phyloP scores from a whole-genome alignment of 768 basidiomycete genomes.

The Guyanaporus albipodus region DNA sequence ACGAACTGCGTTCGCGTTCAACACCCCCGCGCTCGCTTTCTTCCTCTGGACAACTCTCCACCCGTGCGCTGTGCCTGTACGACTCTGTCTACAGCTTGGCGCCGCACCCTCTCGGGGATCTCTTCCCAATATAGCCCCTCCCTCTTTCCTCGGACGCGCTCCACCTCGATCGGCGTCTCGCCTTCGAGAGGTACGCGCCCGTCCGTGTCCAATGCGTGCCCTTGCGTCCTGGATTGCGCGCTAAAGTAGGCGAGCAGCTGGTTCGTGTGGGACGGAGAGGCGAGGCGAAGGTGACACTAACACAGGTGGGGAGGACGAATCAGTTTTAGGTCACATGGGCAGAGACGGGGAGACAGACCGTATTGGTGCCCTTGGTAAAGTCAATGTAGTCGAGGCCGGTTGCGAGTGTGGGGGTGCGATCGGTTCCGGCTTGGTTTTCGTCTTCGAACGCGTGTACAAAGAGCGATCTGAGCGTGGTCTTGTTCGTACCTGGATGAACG shows the following conservation, averaged over 20 bases:
- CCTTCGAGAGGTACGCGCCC: slow-evolving; percentile 31
- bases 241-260: slow-evolving; percentile 45
- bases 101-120: slow-evolving; percentile 65
- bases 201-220: slow-evolving; percentile 50
- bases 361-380: slow-evolving; percentile 72
- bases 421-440: neutral
- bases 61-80: too few relatives aligned
- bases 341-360: slow-evolving; percentile 38
- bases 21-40: too few relatives aligned
- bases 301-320: neutral
- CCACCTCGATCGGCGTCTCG: slow-evolving; percentile 39
- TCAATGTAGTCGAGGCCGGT: slow-evolving; percentile 71
- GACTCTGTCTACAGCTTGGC: slow-evolving; percentile 55
- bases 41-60: slow-evolving; percentile 12
- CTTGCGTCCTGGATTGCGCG: slow-evolving; percentile 37
- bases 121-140: slow-evolving; percentile 79
- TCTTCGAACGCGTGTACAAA: slow-evolving; percentile 43
- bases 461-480: slow-evolving; percentile 66
- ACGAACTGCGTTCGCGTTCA: too few relatives aligned
- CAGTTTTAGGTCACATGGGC: neutral
- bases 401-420: neutral
- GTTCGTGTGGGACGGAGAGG: slow-evolving; percentile 45
- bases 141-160: slow-evolving; percentile 56
- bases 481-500: slow-evolving; percentile 73
- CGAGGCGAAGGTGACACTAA: slow-evolving; percentile 72